These are phyloP conservation scores for Phyllosticta capitalensis DNA, from an alignment of 2,329 filamentous ascomycete genomes.

Conservation along the genomic window DNA sequence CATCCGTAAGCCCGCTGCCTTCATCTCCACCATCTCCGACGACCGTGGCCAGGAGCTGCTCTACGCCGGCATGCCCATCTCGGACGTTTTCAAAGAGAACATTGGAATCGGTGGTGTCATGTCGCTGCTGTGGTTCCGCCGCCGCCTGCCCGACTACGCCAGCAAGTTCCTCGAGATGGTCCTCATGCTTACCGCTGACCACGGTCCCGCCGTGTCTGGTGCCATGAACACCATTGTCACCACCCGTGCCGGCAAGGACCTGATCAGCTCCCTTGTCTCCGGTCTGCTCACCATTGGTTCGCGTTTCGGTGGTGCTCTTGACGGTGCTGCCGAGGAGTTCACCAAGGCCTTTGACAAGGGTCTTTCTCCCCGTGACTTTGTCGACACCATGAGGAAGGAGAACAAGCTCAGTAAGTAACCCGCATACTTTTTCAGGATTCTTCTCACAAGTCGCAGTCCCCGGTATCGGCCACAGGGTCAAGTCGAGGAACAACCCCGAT, in stretches of 20 bases:
- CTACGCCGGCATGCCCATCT: slow-evolving; percentile 98
- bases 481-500: slow-evolving; percentile 99
- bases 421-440: slow-evolving; percentile 9
- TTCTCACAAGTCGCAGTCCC: slow-evolving; percentile 45
- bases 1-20: slow-evolving; percentile 98
- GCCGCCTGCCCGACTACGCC: slow-evolving; percentile 88
- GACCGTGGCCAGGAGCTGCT: slow-evolving; percentile 99
- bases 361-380: slow-evolving; percentile 95
- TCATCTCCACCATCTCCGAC: slow-evolving; percentile 99
- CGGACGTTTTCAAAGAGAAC: slow-evolving; percentile 98
- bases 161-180: slow-evolving; percentile 99
- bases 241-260: slow-evolving; percentile 96
- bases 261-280: slow-evolving; percentile 89
- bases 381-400: slow-evolving; percentile 97
- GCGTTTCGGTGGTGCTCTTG: slow-evolving; percentile 94
- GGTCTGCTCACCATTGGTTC: slow-evolving; percentile 98
- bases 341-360: slow-evolving; percentile 97
- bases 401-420: slow-evolving; percentile 76
- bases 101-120: slow-evolving; percentile 99
- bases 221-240: slow-evolving; percentile 99
- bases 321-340: slow-evolving; percentile 97
- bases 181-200: slow-evolving; percentile 98
- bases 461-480: slow-evolving; percentile 98
- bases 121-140: slow-evolving; percentile 99
- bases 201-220: slow-evolving; percentile 97